A percentile compares a stretch with the other conserved stretches of the same genome.
These are phyloP conservation scores for Coemansia sp. DNA, from an alignment of 192 early-diverging fungal species.

Conservation along the genomic window DNA sequence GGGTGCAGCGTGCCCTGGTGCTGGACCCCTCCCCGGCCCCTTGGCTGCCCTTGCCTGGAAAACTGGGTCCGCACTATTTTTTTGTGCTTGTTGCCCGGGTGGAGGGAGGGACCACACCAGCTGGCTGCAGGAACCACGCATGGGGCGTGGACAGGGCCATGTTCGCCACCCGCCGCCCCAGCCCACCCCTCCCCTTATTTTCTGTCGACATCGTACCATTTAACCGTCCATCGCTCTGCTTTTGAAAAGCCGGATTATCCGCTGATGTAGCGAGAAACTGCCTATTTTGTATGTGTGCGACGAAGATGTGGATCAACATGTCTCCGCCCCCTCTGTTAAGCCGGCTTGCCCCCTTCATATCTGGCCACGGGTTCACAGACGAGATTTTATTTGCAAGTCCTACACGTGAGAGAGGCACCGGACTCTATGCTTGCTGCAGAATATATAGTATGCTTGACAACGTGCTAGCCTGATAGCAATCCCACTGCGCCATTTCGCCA, in stretches of 20 bases:
- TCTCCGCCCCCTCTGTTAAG: neutral
- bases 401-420: conserved; percentile 1
- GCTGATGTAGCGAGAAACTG: neutral
- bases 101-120: neutral
- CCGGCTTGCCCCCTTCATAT: neutral
- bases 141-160: neutral
- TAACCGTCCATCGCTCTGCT: conserved; percentile 2
- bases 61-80: neutral
- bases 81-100: neutral
- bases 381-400: neutral
- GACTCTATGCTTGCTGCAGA: neutral
- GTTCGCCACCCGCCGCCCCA: neutral
- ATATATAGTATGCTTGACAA: neutral
- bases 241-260: conserved; percentile 5
- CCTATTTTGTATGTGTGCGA: neutral
- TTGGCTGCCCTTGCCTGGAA: neutral
- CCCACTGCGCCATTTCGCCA: neutral
- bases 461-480: conserved; percentile 1
- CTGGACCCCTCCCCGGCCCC: neutral
- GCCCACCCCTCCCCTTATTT: neutral
- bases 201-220: neutral
- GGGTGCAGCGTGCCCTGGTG: conserved; percentile 8
- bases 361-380: conserved; percentile 6
- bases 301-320: neutral
- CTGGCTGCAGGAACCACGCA: neutral